Conservation (phyloP, 176 grass and related monocot genomes). For the Zizania latifolia region DNA sequence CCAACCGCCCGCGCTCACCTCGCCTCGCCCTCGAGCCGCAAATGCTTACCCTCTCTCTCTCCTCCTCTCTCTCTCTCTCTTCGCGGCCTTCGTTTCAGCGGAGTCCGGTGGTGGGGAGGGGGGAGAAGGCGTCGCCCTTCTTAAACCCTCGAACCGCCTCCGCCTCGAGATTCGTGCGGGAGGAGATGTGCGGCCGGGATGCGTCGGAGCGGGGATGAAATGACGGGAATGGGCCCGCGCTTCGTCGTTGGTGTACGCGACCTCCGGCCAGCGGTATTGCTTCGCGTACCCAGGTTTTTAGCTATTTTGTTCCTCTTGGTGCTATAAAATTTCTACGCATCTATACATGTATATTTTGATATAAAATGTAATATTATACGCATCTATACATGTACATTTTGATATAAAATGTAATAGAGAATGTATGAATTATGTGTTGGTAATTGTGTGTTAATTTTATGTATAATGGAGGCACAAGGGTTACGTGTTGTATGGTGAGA, state of each 20-base stretch:
- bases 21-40: not conserved
- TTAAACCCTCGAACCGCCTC: constrained; percentile 32
- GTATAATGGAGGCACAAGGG: no score
- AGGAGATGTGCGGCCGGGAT: not conserved
- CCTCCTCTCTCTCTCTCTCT: not conserved
- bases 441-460: no score
- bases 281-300: not conserved
- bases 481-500: no score
- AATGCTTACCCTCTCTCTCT: not conserved
- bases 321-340: no score
- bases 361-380: no score
- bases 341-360: no score
- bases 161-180: not conserved
- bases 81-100: not conserved
- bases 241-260: not conserved
- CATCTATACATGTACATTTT: no score
- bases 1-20: not conserved
- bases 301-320: not conserved
- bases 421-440: no score
- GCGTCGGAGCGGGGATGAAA: not conserved
- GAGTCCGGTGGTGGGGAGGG: not conserved
- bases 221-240: not conserved
- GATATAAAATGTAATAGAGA: no score
- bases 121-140: not conserved
- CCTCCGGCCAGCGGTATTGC: not conserved